phyloP scores from a whole-genome alignment of 768 basidiomycete species.

The Amyloporia xantha region DNA sequence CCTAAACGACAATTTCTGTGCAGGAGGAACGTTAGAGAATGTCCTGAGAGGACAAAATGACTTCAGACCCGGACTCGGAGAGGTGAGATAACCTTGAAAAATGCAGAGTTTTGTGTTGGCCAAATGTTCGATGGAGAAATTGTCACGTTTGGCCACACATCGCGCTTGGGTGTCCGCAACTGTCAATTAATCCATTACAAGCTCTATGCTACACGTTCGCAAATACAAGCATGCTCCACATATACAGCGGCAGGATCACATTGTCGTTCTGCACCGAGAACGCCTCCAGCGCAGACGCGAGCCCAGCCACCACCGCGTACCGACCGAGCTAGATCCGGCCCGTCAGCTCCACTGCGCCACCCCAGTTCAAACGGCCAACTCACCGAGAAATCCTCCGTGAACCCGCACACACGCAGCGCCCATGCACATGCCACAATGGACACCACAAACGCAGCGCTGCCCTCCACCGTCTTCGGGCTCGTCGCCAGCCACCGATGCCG shows the following conservation, averaged over 20 bases:
- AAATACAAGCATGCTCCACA: constrained; percentile 84
- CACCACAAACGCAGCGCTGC: constrained; percentile 72
- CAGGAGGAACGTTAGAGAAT: too few species aligned
- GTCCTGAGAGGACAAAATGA: too few species aligned
- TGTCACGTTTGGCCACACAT: too few species aligned
- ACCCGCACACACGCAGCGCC: constrained; percentile 61
- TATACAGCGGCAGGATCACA: constrained; percentile 89
- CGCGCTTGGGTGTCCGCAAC: too few species aligned
- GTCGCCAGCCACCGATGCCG: constrained; percentile 77
- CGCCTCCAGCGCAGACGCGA: constrained; percentile 79
- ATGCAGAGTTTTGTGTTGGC: too few species aligned
- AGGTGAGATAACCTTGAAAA: too few species aligned
- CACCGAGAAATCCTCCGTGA: constrained; percentile 74
- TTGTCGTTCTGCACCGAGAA: constrained; percentile 97
- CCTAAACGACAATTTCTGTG: too few species aligned
- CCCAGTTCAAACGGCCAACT: neutral
- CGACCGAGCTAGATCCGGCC: constrained; percentile 44
- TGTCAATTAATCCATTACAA: too few species aligned
- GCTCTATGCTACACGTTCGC: constrained; percentile 34
- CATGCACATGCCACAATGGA: constrained; percentile 68
- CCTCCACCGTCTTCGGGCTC: constrained; percentile 87
- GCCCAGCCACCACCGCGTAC: constrained; percentile 56
- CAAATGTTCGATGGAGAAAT: too few species aligned
- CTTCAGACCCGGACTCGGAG: too few species aligned
- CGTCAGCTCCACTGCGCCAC: constrained; percentile 4